These are phyloP conservation scores for Zymoseptoria passerinii DNA, from an alignment of 2,329 filamentous ascomycete genomes.

Conservation along the genomic window DNA sequence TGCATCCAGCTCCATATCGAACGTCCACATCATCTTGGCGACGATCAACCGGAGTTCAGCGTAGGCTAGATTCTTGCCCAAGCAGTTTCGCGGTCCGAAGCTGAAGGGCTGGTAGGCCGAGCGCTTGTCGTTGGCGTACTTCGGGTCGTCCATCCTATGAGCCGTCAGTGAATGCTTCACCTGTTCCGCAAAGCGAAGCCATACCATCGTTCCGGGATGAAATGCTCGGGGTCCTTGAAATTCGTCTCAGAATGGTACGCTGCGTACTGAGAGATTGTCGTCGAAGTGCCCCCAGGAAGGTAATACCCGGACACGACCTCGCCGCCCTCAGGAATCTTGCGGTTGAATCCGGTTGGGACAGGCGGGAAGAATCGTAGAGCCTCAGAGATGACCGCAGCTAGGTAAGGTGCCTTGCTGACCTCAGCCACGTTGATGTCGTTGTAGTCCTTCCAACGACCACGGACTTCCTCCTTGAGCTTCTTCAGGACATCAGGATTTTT, in stretches of 20 bases:
- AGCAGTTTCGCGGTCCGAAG: constrained; percentile 25
- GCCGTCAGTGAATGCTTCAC: neutral
- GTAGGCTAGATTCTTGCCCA: constrained; percentile 29
- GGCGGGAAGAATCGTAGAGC: constrained; percentile 39
- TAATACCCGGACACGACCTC: constrained; percentile 22
- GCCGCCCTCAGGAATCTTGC: constrained; percentile 20
- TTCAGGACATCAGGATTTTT: constrained; percentile 31
- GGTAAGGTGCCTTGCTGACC: constrained; percentile 26
- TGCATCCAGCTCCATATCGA: constrained; percentile 30
- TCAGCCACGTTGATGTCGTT: constrained; percentile 21
- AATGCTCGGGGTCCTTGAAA: constrained; percentile 20
- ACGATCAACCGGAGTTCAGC: constrained; percentile 33
- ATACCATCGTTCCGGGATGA: constrained; percentile 27
- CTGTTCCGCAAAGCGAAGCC: neutral
- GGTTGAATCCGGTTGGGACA: constrained; percentile 33
- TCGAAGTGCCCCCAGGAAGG: constrained; percentile 23
- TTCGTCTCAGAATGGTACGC: constrained; percentile 18
- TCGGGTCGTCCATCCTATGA: constrained; percentile 11
- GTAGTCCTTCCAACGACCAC: constrained; percentile 30
- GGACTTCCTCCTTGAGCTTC: constrained; percentile 37
- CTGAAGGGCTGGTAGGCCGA: constrained; percentile 25
- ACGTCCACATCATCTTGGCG: constrained; percentile 34
- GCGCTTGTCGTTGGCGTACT: constrained; percentile 24
- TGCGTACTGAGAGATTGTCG: constrained; percentile 20
- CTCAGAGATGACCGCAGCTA: constrained; percentile 39